phyloP scores from a whole-genome alignment of 345 rosid genomes.

The Citrus inodora region DNA sequence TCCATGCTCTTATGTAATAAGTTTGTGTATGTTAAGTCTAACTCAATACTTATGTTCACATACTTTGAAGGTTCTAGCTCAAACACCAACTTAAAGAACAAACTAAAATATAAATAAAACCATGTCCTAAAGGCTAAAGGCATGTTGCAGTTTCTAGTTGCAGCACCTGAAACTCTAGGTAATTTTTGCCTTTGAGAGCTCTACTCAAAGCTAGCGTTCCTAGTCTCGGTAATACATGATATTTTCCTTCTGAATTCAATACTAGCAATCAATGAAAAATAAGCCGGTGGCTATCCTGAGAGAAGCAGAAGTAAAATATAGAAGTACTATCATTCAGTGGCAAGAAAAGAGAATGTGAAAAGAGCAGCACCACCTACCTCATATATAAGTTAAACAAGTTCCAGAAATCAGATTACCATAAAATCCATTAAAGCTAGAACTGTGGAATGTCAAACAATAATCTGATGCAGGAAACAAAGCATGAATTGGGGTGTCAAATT shows the following conservation, averaged over 20 bases:
- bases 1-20: background rate
- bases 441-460: background rate
- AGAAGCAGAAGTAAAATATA: background rate
- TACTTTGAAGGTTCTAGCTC: background rate
- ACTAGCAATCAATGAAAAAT: background rate
- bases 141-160: background rate
- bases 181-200: background rate
- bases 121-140: background rate
- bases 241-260: background rate
- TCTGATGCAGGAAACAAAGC: background rate
- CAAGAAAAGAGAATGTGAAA: background rate
- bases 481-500: background rate
- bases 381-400: background rate
- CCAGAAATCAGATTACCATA: background rate
- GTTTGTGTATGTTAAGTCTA: background rate
- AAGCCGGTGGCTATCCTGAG: background rate
- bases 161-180: background rate
- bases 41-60: background rate
- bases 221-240: background rate
- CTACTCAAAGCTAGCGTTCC: background rate
- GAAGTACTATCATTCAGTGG: background rate
- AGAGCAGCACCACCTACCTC: background rate
- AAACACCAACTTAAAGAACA: background rate
- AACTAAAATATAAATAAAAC: background rate
- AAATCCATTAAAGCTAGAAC: slow-evolving; percentile 8